Conservation (phyloP, 192 early-diverging fungal genomes). For the Bifiguratus adelaidae region DNA sequence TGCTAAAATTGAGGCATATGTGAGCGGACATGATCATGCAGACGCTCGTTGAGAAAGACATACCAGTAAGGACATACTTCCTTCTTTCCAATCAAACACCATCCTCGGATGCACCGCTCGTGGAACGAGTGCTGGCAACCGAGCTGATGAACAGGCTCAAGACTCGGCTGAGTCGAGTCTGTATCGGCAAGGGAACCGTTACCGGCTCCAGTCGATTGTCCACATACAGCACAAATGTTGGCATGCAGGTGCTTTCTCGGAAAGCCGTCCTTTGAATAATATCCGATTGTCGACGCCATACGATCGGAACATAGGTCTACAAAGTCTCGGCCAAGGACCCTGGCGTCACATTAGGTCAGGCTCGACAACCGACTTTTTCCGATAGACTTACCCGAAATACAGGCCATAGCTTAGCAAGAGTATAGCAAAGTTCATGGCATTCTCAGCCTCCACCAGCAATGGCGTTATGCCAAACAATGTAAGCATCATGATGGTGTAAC, state of each 20-base stretch:
- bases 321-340: constrained; percentile 47
- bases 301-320: constrained; percentile 51
- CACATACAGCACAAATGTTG: constrained; percentile 47
- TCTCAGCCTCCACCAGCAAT: constrained; percentile 24
- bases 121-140: constrained; percentile 48
- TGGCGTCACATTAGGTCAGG: constrained; percentile 2
- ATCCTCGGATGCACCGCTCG: constrained; percentile 53
- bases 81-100: constrained; percentile 53
- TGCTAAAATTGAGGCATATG: constrained; percentile 16
- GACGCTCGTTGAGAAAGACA: neutral
- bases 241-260: constrained; percentile 39
- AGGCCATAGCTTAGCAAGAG: constrained; percentile 41
- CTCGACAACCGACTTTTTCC: neutral
- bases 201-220: constrained; percentile 27
- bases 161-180: constrained; percentile 4
- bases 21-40: no score
- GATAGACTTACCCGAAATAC: constrained; percentile 43
- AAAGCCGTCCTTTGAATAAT: constrained; percentile 48
- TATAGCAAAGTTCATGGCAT: constrained; percentile 26
- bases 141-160: constrained; percentile 21
- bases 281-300: constrained; percentile 50
- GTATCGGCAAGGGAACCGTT: constrained; percentile 21
- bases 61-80: constrained; percentile 54
- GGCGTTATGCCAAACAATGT: constrained; percentile 38
- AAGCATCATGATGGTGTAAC: constrained; percentile 39